phyloP scores from a whole-genome alignment of 352 stramenopile genomes.

The Globisporangium solare region DNA sequence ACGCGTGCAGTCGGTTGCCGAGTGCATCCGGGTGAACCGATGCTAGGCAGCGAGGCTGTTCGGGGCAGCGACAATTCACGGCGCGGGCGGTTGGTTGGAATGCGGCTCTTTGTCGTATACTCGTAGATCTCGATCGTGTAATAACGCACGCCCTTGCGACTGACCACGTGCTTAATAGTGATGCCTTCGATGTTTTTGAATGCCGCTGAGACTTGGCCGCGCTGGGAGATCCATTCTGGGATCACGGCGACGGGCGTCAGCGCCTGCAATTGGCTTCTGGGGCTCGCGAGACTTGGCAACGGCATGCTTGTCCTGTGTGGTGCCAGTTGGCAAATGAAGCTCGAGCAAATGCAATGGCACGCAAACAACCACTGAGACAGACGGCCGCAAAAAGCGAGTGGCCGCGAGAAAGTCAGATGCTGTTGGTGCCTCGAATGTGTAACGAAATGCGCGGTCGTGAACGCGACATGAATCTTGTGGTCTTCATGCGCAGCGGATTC shows the following conservation, averaged over 20 bases:
- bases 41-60: background rate
- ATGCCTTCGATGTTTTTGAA: slow-evolving; percentile 5
- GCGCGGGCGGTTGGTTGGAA: slow-evolving; percentile 2
- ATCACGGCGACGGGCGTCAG: slow-evolving; percentile 4
- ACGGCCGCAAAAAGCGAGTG: background rate
- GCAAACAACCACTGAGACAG: background rate
- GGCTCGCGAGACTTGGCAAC: background rate
- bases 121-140: slow-evolving; percentile 11
- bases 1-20: background rate
- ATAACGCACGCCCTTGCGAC: background rate
- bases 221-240: slow-evolving; percentile 8
- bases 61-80: background rate
- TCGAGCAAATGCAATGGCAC: background rate
- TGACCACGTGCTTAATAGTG: background rate
- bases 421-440: background rate
- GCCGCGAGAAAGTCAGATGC: background rate
- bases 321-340: background rate
- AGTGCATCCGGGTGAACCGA: background rate
- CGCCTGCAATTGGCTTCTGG: background rate
- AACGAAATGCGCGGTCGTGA: background rate
- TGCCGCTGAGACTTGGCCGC: slow-evolving; percentile 1
- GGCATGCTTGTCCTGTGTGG: slow-evolving; percentile 1
- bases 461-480: background rate
- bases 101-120: slow-evolving; percentile 7
- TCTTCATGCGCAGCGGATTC: too few relatives aligned